Conservation (phyloP, 202 grass and related monocot species). For the Digitaria exilis region DNA sequence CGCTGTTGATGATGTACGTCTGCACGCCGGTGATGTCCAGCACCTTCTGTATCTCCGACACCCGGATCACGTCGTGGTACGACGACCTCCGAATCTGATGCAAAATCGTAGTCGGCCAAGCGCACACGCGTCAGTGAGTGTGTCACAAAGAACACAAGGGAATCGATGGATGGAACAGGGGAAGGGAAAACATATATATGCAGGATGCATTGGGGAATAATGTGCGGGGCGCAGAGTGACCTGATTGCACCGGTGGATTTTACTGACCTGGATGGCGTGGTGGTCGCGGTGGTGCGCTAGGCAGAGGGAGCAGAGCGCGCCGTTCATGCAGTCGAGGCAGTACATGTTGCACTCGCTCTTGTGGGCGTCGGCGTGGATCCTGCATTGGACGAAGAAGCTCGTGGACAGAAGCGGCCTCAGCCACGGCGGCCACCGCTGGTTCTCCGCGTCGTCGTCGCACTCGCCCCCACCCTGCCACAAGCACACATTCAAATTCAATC, state of each 20-base stretch:
- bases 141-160: background rate
- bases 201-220: background rate
- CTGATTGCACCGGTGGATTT: no score
- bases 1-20: conserved; percentile 97
- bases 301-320: conserved; percentile 87
- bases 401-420: conserved; percentile 80
- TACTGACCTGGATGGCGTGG: conserved; percentile 84
- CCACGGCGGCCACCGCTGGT: conserved; percentile 84
- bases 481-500: conserved; percentile 34
- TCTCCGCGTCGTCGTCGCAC: conserved; percentile 38
- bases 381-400: conserved; percentile 93
- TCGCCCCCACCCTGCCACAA: conserved; percentile 15
- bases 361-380: conserved; percentile 63
- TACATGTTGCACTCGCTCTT: conserved; percentile 98
- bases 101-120: background rate
- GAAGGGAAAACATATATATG: background rate
- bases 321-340: conserved; percentile 87
- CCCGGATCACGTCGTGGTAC: conserved; percentile 96
- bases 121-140: background rate
- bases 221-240: no score
- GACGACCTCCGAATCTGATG: conserved; percentile 89
- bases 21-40: conserved; percentile 87
- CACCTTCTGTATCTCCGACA: conserved; percentile 84
- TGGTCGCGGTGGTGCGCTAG: conserved; percentile 62
- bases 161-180: background rate